Evolutionary conservation across 441 rosid genomes (phyloP).

Genomic region (Syzygium malaccense): DNA sequence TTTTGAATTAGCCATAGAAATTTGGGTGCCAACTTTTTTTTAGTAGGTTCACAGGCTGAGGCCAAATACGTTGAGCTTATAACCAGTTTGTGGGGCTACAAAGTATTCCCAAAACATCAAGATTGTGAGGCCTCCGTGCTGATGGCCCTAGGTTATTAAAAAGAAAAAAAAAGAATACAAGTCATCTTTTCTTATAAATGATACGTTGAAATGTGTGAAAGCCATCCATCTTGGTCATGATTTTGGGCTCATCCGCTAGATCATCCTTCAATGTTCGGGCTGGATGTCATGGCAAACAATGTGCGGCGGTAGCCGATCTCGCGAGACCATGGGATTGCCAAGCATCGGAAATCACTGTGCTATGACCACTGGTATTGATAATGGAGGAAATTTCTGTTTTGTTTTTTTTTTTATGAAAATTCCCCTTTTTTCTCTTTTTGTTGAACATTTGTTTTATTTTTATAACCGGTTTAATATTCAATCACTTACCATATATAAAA

Average conservation of each 20-base stretch:
- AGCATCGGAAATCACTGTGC: neutral
- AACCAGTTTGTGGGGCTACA: neutral
- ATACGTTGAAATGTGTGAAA: neutral
- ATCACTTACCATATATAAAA: too few species aligned
- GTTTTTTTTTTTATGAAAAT: neutral
- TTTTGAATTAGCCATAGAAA: neutral
- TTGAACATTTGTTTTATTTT: neutral
- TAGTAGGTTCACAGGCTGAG: neutral
- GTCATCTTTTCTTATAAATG: neutral
- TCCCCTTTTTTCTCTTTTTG: neutral
- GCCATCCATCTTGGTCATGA: too few species aligned
- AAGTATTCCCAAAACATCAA: neutral
- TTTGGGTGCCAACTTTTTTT: neutral
- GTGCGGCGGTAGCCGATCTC: neutral
- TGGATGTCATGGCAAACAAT: neutral
- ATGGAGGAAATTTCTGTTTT: neutral
- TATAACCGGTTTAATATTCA: neutral
- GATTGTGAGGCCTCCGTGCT: neutral
- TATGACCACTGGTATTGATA: too few species aligned
- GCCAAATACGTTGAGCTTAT: neutral
- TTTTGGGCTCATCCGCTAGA: neutral
- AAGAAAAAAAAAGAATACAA: neutral
- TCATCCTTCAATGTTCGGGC: neutral
- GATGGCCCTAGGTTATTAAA: neutral
- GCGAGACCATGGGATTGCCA: neutral